Percentiles rank a stretch among this genome's conserved stretches.
Evolutionary conservation across 352 stramenopile genomes (phyloP).

Genomic region (Phytophthora chlamydospora): DNA sequence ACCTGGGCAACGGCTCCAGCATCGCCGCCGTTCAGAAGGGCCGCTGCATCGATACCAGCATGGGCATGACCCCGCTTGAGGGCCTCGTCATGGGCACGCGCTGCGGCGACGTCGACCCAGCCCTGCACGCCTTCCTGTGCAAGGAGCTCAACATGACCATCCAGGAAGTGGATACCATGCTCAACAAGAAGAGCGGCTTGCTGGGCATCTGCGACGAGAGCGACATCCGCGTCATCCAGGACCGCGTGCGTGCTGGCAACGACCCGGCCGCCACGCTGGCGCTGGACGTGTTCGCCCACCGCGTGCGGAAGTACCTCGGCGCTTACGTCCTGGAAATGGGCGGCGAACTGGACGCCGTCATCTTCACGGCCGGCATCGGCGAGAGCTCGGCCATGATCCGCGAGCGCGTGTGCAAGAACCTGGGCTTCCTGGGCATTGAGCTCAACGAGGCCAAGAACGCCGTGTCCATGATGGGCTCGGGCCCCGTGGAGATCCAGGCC

Average conservation of each 20-base stretch:
- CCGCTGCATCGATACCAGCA: conserved; percentile 88
- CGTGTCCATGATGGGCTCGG: conserved; percentile 59
- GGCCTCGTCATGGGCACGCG: conserved; percentile 91
- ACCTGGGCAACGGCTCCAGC: conserved; percentile 89
- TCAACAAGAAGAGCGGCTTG: conserved; percentile 92
- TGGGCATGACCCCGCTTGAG: conserved; percentile 90
- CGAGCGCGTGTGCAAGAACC: conserved; percentile 63
- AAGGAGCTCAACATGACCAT: conserved; percentile 76
- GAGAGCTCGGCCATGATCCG: conserved; percentile 86
- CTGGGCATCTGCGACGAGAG: conserved; percentile 81
- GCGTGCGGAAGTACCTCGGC: conserved; percentile 89
- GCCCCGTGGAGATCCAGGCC: conserved; percentile 68
- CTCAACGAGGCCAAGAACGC: conserved; percentile 80
- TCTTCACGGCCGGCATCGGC: conserved; percentile 92
- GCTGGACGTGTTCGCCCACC: conserved; percentile 86
- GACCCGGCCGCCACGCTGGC: conserved; percentile 72
- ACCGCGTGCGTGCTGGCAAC: conserved; percentile 51
- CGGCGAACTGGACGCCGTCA: conserved; percentile 76
- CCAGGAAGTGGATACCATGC: conserved; percentile 78
- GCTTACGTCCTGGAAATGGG: conserved; percentile 78
- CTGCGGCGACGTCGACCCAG: conserved; percentile 86
- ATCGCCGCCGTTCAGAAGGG: conserved; percentile 82
- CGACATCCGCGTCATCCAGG: conserved; percentile 84
- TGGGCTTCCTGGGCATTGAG: conserved; percentile 74
- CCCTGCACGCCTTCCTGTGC: conserved; percentile 78